Evolutionary conservation across 2,329 filamentous ascomycete species (phyloP).

Genomic region (Sclerotinia spermophila): DNA sequence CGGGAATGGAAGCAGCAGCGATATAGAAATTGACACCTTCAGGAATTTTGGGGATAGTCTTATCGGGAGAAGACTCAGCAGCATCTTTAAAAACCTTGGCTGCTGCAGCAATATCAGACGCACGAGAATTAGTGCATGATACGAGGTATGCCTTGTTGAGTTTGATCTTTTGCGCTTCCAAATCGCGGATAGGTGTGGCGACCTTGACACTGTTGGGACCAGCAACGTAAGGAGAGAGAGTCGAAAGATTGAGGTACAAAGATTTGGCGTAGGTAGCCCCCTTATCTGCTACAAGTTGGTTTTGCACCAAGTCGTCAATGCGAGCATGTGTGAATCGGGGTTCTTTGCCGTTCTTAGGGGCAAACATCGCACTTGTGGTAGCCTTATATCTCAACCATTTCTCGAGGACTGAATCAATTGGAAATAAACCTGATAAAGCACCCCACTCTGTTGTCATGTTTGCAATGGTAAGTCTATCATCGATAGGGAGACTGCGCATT

Average conservation of each 20-base stretch:
- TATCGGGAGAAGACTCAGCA: slow-evolving; percentile 54
- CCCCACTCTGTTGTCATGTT: slow-evolving; percentile 87
- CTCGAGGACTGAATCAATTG: slow-evolving; percentile 69
- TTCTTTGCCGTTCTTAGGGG: slow-evolving; percentile 44
- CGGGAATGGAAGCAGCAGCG: slow-evolving; percentile 74
- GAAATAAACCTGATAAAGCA: slow-evolving; percentile 70
- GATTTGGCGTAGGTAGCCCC: slow-evolving; percentile 80
- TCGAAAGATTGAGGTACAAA: slow-evolving; percentile 77
- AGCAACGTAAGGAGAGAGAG: slow-evolving; percentile 77
- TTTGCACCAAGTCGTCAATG: slow-evolving; percentile 68
- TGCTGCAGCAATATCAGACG: slow-evolving; percentile 76
- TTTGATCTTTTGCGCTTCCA: slow-evolving; percentile 70
- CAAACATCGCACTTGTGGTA: slow-evolving; percentile 62
- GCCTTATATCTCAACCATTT: slow-evolving; percentile 76
- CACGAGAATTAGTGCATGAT: slow-evolving; percentile 82
- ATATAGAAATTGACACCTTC: slow-evolving; percentile 82
- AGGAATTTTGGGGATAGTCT: slow-evolving; percentile 62
- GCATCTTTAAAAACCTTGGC: slow-evolving; percentile 83
- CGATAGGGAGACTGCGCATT: slow-evolving; percentile 66
- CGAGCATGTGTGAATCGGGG: slow-evolving; percentile 67
- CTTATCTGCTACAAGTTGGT: slow-evolving; percentile 66
- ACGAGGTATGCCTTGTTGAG: slow-evolving; percentile 84
- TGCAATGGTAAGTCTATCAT: slow-evolving; percentile 67
- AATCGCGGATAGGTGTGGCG: slow-evolving; percentile 69
- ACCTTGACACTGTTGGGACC: slow-evolving; percentile 92